Base-by-base conservation (phyloP, 768 basidiomycete genomes). In the Suillus tomentosus region DNA sequence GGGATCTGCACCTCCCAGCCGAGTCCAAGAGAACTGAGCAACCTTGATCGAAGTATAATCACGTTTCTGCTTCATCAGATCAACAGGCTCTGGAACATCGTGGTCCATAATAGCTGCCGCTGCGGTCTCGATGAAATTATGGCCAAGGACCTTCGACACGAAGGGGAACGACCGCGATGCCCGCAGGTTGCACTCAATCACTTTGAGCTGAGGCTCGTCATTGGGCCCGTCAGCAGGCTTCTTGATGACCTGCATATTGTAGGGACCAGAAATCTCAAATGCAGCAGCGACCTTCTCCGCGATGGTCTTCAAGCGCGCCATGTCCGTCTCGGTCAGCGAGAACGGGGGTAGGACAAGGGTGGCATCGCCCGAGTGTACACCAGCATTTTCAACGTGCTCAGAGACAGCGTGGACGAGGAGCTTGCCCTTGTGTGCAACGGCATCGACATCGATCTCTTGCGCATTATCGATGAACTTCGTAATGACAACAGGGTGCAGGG, bases 111-210 rank as follows among this genome's bases (percentile, higher is more conserved):
- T 96, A 22, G 95, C 95, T 31, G 88, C 84, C 17, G 95, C 91
- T 15, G 96, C 96, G 47, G 89, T 89, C 66, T 99, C 92, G 69
- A 99, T 95, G 77, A 99, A 99, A 82, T 99, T 98, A 78, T 91
- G 90, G 53, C 94, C 96, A 67, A 99, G 84, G 19, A 99, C 96
- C 81, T 99, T 99, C 65, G 95, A 97, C 3, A 99, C 97, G 80
- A 99, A 99, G 67, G 96, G 96, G 91, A 99, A 99, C 37, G 95
- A 96, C 24, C 97, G 90, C 31, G 96, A 99, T 17, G 97, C 97
- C 64, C 97, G 93, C 40, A 99, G 81, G 78, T 99, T 99, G 79
- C 97, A 99, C 78, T 99, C 97, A 68, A 99, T 99, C 68, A 99
- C 97, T 81, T 96, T 99, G 69, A 99, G 87, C 63, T 87, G 84